Conservation (phyloP, 2,329 filamentous ascomycete species). For the Chrysoporthe puriensis region DNA sequence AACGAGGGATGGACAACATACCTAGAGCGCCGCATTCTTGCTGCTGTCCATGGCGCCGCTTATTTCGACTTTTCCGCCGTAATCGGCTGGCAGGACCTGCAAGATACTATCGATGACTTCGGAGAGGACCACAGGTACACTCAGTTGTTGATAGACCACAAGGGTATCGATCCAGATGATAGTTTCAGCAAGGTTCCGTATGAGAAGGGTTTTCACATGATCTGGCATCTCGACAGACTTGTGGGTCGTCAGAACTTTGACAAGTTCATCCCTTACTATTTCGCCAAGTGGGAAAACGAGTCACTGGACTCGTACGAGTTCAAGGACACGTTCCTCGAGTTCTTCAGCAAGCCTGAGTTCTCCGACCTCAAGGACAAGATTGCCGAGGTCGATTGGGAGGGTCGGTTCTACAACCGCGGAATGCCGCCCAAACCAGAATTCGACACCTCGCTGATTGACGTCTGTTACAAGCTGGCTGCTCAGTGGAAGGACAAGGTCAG, state of each 20-base stretch:
- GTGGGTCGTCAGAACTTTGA: constrained; percentile 88
- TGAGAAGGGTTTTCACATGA: constrained; percentile 69
- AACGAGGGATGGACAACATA: constrained; percentile 93
- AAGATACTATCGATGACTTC: constrained; percentile 77
- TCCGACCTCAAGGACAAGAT: constrained; percentile 66
- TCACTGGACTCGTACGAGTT: constrained; percentile 95
- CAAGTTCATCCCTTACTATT: constrained; percentile 95
- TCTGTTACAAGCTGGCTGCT: constrained; percentile 79
- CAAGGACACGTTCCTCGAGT: constrained; percentile 82
- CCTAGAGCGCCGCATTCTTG: constrained; percentile 82
- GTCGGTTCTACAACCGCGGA: constrained; percentile 85
- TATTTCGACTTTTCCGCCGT: constrained; percentile 94
- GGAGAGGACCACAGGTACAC: constrained; percentile 90
- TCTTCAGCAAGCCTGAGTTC: constrained; percentile 73
- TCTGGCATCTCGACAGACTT: constrained; percentile 87
- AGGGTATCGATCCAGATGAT: constrained; percentile 92
- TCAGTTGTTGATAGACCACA: constrained; percentile 83
- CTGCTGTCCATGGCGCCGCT: constrained; percentile 76
- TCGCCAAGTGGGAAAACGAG: constrained; percentile 80
- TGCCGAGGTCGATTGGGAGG: constrained; percentile 82
- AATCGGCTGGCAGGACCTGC: constrained; percentile 89
- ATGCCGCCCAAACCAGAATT: constrained; percentile 89
- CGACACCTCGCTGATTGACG: constrained; percentile 83
- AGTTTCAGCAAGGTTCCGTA: constrained; percentile 71
- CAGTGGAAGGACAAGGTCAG: constrained; percentile 73